These are phyloP conservation scores for Penicillium pulvis DNA, from an alignment of 495 filamentous ascomycete genomes.

Conservation along the genomic window DNA sequence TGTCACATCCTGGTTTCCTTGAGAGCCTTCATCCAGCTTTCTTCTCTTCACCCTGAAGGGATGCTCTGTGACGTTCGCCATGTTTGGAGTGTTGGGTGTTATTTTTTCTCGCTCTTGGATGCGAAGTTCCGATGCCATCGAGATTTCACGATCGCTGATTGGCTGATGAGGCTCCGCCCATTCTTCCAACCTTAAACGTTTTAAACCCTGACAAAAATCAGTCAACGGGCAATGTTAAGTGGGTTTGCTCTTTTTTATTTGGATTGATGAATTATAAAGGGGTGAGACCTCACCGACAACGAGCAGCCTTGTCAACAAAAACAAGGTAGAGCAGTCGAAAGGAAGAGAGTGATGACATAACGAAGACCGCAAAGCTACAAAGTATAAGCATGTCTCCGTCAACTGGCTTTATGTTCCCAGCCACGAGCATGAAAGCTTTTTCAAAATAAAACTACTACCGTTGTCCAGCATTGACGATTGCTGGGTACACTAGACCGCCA, in stretches of 20 bases:
- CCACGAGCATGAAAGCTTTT: too few species aligned
- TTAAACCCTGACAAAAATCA: not conserved
- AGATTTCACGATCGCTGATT: constrained; percentile 28
- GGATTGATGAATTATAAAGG: too few species aligned
- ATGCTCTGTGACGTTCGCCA: constrained; percentile 32
- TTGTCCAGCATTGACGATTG: not conserved
- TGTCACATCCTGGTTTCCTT: constrained; percentile 45
- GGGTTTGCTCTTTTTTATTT: not conserved
- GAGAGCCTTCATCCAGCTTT: constrained; percentile 36
- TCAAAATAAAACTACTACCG: not conserved
- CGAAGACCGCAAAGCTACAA: too few species aligned
- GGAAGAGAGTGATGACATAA: too few species aligned
- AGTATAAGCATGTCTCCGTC: too few species aligned
- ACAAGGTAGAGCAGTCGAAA: too few species aligned
- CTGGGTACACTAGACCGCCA: not conserved
- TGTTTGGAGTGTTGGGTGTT: constrained; percentile 20
- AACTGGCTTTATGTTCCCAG: too few species aligned
- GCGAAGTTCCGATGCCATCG: constrained; percentile 31
- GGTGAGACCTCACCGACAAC: too few species aligned
- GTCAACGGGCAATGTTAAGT: not conserved
- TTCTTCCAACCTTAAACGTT: constrained; percentile 7
- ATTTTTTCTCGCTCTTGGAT: constrained; percentile 21
- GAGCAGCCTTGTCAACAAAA: too few species aligned
- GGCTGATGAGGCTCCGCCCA: constrained; percentile 17
- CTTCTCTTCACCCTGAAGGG: constrained; percentile 43